Evolutionary conservation across 177 flowering plant genomes (phyloP).

Genomic region (Vitis hybrid): DNA sequence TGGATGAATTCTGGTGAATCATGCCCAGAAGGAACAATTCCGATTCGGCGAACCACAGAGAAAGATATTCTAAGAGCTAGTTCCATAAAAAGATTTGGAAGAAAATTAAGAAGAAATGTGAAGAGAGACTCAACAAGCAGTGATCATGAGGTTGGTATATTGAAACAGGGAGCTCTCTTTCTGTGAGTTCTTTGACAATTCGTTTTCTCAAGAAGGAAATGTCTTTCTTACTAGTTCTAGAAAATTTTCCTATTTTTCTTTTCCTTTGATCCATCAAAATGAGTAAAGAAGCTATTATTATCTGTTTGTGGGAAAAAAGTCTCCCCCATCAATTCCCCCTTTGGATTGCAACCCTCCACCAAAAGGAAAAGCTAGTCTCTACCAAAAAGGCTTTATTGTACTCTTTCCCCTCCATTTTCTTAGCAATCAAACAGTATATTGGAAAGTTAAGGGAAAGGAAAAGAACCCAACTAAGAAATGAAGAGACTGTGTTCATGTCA

Average conservation of each 20-base stretch:
- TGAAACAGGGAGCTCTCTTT: neutral
- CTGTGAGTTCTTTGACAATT: no score
- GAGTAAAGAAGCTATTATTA: no score
- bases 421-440: constrained; percentile 7
- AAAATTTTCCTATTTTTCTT: neutral
- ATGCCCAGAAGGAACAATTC: constrained; percentile 88
- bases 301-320: no score
- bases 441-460: neutral
- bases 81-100: constrained; percentile 53
- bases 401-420: constrained; percentile 6
- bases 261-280: neutral
- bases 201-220: no score
- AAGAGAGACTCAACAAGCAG: constrained; percentile 50
- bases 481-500: neutral
- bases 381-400: neutral
- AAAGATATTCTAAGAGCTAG: constrained; percentile 69
- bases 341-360: neutral
- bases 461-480: neutral
- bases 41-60: constrained; percentile 81
- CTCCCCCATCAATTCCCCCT: no score
- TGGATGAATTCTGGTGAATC: constrained; percentile 66
- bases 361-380: neutral
- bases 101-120: constrained; percentile 42
- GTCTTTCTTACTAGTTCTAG: no score
- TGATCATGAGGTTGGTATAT: constrained; percentile 56